Base-by-base conservation (phyloP, 805 yeast species). In the Cyberlindnera americana region DNA sequence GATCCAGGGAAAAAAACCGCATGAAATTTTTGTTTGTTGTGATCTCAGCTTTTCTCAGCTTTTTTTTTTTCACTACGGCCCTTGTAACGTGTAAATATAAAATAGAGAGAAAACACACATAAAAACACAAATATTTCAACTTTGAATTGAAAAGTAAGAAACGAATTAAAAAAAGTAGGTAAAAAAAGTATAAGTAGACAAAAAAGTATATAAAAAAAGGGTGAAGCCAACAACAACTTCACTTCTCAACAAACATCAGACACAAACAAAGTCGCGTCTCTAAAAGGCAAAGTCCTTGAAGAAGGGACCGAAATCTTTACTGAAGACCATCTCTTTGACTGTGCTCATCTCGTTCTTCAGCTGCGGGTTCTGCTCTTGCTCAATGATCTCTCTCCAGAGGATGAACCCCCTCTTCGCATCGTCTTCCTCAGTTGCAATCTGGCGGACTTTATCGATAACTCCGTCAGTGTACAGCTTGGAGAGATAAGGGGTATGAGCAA, bases 251-350 rank as follows among this genome's bases (percentile, higher is more conserved):
- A 16, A 12, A 19, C 28, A 29, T n/a, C 26, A 41, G 31, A 35
- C 37, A 26, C 26, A 19, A 33, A 16, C 14, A 25, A 37, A 7
- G 17, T 12, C 6, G 23, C 6, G 23, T 21, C 23, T 21, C 23
- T 30, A 42, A 18, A 27, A 42, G 11, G 33, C 23, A 24, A 21
- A 35, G 31, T 38, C 32, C 23, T 42, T 38, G 29, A 42, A 38
- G 43, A 46, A 10, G 7, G 50, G 38, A 15, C 43, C 43, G 29
- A 54, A 54, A 35, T 54, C 59, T 25, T 47, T 54, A 14, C 51
- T 35, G 24, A 54, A 52, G 6, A 40, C 49, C 28, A 41, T 37
- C 34, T 47, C 54, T 37, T 46, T 49, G 24, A 50, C 33, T 2
- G 38, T 35, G 7, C 14, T 19, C 35, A 51, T 35, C 37, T 54